Conservation (phyloP, 306 rosid genomes). For the Rosa lucieae region DNA sequence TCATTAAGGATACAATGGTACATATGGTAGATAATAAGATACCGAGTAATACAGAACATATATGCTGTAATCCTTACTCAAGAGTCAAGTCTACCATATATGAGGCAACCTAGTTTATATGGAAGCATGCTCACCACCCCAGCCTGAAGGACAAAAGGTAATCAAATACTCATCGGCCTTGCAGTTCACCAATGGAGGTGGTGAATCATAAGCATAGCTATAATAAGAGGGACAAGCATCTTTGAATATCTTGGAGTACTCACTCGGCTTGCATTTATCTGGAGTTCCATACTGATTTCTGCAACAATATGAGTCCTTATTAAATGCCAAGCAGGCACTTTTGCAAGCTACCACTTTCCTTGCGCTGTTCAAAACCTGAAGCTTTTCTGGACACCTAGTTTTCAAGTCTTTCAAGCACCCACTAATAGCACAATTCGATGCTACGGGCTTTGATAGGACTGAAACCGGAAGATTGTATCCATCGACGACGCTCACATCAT, state of each 20-base stretch:
- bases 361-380: constrained; percentile 40
- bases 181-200: constrained; percentile 67
- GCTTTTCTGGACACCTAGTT: constrained; percentile 56
- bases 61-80: not conserved
- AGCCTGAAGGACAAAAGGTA: constrained; percentile 71
- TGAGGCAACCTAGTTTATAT: constrained; percentile 17
- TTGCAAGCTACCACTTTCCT: constrained; percentile 78
- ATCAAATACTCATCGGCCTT: constrained; percentile 46
- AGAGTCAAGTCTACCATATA: not conserved
- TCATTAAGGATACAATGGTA: too few relatives aligned
- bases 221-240: constrained; percentile 71
- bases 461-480: constrained; percentile 76
- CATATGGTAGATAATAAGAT: not conserved
- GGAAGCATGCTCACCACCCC: constrained; percentile 43
- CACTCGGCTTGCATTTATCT: constrained; percentile 57
- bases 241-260: constrained; percentile 79
- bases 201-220: constrained; percentile 75
- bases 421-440: constrained; percentile 46
- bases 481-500: constrained; percentile 83
- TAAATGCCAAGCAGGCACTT: constrained; percentile 84
- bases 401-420: constrained; percentile 68
- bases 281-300: constrained; percentile 64
- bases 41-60: not conserved
- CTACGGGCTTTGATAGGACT: constrained; percentile 28
- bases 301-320: constrained; percentile 67